These are phyloP conservation scores for Manihot esculenta DNA, from an alignment of 441 rosid species.

Conservation along the genomic window DNA sequence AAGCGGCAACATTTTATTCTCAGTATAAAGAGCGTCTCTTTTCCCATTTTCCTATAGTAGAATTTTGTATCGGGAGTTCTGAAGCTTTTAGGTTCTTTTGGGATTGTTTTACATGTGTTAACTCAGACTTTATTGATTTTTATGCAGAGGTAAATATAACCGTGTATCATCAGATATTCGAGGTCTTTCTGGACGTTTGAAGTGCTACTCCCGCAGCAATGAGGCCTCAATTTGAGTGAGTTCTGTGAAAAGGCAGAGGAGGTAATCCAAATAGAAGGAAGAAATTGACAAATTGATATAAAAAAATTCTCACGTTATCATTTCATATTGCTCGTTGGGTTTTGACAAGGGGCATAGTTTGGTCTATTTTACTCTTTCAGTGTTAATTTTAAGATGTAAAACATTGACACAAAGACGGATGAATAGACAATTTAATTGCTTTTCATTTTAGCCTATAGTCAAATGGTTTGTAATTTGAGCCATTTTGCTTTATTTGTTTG, in stretches of 20 bases:
- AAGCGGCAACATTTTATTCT: too few relatives aligned
- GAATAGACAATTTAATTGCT: slow-evolving; percentile 11
- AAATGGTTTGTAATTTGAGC: slow-evolving; percentile 2
- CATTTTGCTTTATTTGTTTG: slow-evolving; percentile 1
- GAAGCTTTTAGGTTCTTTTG: background rate
- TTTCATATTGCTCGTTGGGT: slow-evolving; percentile 6
- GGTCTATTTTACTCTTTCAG: slow-evolving; percentile 7
- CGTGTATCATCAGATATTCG: slow-evolving; percentile 13
- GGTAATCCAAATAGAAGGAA: slow-evolving; percentile 10
- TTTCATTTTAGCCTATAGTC: background rate
- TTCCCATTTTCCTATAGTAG: background rate
- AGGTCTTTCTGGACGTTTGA: slow-evolving; percentile 13
- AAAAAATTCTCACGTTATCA: slow-evolving; percentile 11
- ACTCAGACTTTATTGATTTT: slow-evolving; percentile 18
- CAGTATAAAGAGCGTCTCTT: background rate
- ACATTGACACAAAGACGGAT: slow-evolving; percentile 23
- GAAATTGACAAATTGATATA: slow-evolving; percentile 11
- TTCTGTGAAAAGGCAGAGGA: slow-evolving; percentile 20
- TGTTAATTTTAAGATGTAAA: slow-evolving; percentile 29
- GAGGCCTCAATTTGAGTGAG: slow-evolving; percentile 23
- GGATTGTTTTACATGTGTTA: background rate
- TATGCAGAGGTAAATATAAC: slow-evolving; percentile 27
- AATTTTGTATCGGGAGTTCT: background rate
- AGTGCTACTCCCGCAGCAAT: slow-evolving; percentile 12
- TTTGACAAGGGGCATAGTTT: slow-evolving; percentile 14